Percentiles rank a stretch among this genome's conserved stretches.
Conservation (phyloP, 768 basidiomycete genomes). For the Russula sp. region DNA sequence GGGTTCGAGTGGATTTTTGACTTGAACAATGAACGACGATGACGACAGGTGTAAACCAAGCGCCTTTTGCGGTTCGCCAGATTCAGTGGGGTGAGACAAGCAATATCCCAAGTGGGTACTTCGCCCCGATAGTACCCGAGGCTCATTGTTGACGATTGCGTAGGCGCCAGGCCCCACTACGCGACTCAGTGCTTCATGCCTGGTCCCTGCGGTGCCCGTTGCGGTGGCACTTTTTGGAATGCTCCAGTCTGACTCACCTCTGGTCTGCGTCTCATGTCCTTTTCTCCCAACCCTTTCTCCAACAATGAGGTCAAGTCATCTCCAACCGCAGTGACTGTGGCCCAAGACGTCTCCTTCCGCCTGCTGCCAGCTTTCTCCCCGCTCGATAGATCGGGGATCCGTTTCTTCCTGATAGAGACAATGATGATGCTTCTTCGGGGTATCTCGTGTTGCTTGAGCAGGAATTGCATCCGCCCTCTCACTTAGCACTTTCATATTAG, state of each 20-base stretch:
- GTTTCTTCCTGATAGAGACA: slow-evolving; percentile 53
- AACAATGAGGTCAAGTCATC: slow-evolving; percentile 45
- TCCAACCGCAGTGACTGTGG: slow-evolving; percentile 43
- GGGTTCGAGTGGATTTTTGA: slow-evolving; percentile 54
- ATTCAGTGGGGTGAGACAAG: slow-evolving; percentile 45
- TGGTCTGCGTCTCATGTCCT: slow-evolving; percentile 57
- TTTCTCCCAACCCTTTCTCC: slow-evolving; percentile 46
- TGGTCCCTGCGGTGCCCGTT: slow-evolving; percentile 34
- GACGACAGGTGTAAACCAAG: slow-evolving; percentile 56
- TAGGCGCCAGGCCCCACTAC: slow-evolving; percentile 56
- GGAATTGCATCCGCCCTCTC: slow-evolving; percentile 48
- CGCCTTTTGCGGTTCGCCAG: slow-evolving; percentile 50
- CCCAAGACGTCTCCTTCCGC: slow-evolving; percentile 50
- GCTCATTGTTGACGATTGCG: slow-evolving; percentile 48
- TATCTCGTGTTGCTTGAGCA: slow-evolving; percentile 32
- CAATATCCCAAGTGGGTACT: slow-evolving; percentile 54
- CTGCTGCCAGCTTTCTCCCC: slow-evolving; percentile 28
- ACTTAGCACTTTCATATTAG: slow-evolving; percentile 38
- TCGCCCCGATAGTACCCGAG: slow-evolving; percentile 39
- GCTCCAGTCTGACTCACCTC: slow-evolving; percentile 32
- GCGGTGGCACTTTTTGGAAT: neutral
- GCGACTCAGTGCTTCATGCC: slow-evolving; percentile 46
- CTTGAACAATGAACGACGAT: slow-evolving; percentile 51
- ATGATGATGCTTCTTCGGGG: slow-evolving; percentile 46
- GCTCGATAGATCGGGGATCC: slow-evolving; percentile 45